Evolutionary conservation across 2,329 filamentous ascomycete genomes (phyloP).

Genomic region (Ascochyta rabiei): DNA sequence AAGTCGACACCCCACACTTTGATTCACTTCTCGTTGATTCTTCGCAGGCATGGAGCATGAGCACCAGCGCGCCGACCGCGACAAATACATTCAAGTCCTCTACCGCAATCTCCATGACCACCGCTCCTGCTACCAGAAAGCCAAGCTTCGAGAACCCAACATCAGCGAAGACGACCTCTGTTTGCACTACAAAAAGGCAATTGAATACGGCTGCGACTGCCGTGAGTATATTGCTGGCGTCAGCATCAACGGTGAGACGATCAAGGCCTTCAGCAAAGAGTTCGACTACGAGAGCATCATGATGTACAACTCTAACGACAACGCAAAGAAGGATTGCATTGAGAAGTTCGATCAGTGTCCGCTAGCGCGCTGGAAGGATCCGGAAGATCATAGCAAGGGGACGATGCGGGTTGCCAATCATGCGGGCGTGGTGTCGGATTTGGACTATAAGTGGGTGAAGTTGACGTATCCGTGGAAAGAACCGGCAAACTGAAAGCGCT

Average conservation of each 20-base stretch:
- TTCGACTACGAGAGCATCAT: slow-evolving; percentile 3
- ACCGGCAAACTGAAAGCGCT: not conserved
- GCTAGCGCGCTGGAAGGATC: not conserved
- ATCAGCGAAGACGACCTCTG: not conserved
- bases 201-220: not conserved
- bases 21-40: not conserved
- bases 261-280: not conserved
- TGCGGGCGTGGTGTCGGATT: not conserved
- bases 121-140: not conserved
- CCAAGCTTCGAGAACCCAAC: not conserved
- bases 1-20: not conserved
- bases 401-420: not conserved
- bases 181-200: not conserved
- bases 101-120: not conserved
- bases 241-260: not conserved
- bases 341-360: not conserved
- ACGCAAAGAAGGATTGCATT: not conserved
- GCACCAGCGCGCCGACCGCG: slow-evolving; percentile 8
- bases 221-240: not conserved
- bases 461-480: not conserved
- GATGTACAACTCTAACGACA: not conserved
- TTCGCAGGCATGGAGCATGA: slow-evolving; percentile 9
- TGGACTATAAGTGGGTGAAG: slow-evolving; percentile 2
- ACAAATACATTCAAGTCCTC: slow-evolving; percentile 9
- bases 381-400: not conserved